These are phyloP conservation scores for Exophiala aquamarina DNA, from an alignment of 2,329 filamentous ascomycete species.

Conservation along the genomic window DNA sequence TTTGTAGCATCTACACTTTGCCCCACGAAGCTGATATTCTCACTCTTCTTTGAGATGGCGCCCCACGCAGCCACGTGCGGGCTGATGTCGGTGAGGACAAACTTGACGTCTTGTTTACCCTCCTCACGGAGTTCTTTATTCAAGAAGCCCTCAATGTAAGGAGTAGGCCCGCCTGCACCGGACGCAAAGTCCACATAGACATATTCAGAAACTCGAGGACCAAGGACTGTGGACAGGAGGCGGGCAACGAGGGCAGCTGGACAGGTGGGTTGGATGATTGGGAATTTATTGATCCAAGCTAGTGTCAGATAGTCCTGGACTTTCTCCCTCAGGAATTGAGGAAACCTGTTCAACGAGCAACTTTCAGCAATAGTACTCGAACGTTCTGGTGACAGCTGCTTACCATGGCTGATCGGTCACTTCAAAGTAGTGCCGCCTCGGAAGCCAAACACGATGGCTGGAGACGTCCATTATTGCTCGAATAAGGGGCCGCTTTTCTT, in stretches of 20 bases:
- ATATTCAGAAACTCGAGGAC: constrained; percentile 50
- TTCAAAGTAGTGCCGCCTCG: constrained; percentile 59
- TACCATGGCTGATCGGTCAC: constrained; percentile 68
- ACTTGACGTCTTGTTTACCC: constrained; percentile 44
- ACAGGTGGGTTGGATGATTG: constrained; percentile 56
- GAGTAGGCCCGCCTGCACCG: constrained; percentile 70
- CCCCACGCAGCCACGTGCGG: constrained; percentile 64
- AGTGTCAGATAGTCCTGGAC: constrained; percentile 66
- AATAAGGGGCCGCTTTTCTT: too few species aligned
- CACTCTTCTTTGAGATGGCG: constrained; percentile 50
- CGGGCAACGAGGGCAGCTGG: constrained; percentile 63
- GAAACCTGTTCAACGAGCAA: constrained; percentile 54
- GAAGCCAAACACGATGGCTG: constrained; percentile 11
- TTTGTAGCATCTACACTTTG: constrained; percentile 65
- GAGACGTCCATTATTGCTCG: background rate
- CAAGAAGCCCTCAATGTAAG: constrained; percentile 60
- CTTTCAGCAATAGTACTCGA: background rate
- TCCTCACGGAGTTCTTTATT: constrained; percentile 43
- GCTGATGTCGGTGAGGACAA: constrained; percentile 66
- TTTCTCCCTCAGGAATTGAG: constrained; percentile 55
- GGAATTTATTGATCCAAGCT: constrained; percentile 62
- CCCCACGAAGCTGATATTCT: constrained; percentile 60
- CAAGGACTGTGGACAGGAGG: constrained; percentile 55
- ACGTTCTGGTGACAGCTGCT: background rate
- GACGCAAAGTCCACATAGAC: constrained; percentile 75